Evolutionary conservation across 2,329 filamentous ascomycete species (phyloP).

Genomic region (Plectosphaerella cucumerina): DNA sequence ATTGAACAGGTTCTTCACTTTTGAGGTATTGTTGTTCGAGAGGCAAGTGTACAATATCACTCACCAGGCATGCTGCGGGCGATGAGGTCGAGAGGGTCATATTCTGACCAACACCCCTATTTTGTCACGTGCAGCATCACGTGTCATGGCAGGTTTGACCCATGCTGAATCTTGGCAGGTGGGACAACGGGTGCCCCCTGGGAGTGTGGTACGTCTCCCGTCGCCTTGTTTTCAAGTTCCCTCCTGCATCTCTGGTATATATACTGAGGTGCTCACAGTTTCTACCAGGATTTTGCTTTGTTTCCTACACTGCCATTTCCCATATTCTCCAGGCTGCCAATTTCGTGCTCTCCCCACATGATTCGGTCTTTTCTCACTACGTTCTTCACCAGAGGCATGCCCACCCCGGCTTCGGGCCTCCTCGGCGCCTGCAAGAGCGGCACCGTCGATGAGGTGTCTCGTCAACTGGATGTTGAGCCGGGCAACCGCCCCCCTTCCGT

Average conservation of each 20-base stretch:
- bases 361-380: background rate
- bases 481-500: background rate
- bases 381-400: background rate
- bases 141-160: no score
- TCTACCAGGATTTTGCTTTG: background rate
- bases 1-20: no score
- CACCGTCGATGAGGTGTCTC: background rate
- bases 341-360: background rate
- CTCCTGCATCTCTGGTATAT: background rate
- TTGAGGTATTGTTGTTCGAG: no score
- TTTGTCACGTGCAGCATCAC: no score
- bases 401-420: background rate
- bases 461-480: background rate
- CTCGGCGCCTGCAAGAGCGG: background rate
- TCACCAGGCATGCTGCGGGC: no score
- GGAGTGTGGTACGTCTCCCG: background rate
- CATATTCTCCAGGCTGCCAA: background rate
- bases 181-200: no score
- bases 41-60: no score
- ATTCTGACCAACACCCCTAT: no score
- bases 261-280: slow-evolving; percentile 5
- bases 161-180: no score
- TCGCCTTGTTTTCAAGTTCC: background rate
- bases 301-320: background rate
- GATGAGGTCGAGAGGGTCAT: no score